Conservation (phyloP, 768 basidiomycete genomes). For the Tulasnella sp. region DNA sequence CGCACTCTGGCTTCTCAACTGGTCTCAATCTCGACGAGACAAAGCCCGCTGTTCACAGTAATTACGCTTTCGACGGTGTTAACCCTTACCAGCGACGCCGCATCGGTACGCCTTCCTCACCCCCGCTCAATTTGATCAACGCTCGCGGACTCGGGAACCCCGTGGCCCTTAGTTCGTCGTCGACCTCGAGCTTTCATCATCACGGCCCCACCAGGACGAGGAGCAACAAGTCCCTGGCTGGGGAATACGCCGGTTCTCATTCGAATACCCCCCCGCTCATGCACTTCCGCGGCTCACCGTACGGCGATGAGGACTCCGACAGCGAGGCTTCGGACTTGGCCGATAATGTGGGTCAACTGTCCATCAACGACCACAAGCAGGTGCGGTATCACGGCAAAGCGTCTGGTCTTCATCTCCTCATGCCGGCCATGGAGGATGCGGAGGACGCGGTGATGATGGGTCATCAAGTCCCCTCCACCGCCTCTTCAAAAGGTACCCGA, state of each 20-base stretch:
- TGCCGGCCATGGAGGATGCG: constrained; percentile 14
- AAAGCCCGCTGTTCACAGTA: background rate
- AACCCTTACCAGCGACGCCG: constrained; percentile 26
- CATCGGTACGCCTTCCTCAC: constrained; percentile 18
- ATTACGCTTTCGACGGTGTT: constrained; percentile 13
- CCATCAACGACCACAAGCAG: constrained; percentile 78
- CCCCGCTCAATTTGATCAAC: constrained; percentile 2
- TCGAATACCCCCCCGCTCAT: background rate
- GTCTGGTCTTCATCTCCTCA: constrained; percentile 66
- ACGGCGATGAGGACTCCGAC: constrained; percentile 10
- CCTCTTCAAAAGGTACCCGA: background rate
- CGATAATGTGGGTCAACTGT: constrained; percentile 76
- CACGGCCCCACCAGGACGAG: background rate
- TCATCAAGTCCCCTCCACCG: background rate
- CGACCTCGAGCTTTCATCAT: background rate
- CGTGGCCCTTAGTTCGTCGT: constrained; percentile 1
- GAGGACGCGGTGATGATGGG: background rate
- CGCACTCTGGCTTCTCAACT: background rate
- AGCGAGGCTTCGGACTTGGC: constrained; percentile 36
- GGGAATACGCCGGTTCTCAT: background rate
- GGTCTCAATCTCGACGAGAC: background rate
- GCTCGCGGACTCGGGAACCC: background rate
- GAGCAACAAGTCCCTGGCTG: background rate
- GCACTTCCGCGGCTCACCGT: background rate
- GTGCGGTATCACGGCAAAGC: constrained; percentile 82